Conservation (phyloP, 352 stramenopile species). For the Globisporangium alternatum region DNA sequence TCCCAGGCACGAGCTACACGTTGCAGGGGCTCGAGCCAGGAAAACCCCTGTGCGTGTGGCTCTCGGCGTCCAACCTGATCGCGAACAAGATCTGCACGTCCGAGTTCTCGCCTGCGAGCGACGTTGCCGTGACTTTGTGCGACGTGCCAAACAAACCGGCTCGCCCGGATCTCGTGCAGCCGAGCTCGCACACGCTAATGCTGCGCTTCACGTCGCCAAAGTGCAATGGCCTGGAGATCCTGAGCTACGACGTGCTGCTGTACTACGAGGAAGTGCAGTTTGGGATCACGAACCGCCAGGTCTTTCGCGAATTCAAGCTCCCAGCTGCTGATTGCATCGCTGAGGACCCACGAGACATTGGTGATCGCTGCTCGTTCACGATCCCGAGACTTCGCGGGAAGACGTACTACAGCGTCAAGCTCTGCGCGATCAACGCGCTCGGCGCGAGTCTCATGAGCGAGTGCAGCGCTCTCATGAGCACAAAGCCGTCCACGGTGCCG, state of each 20-base stretch:
- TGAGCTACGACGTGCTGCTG: constrained; percentile 40
- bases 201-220: constrained; percentile 38
- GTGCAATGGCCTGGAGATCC: constrained; percentile 50
- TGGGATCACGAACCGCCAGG: constrained; percentile 40
- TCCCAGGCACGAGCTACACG: constrained; percentile 47
- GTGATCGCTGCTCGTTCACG: constrained; percentile 10
- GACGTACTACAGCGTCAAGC: constrained; percentile 44
- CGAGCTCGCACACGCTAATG: constrained; percentile 38
- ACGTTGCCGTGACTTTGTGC: constrained; percentile 32
- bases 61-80: constrained; percentile 63
- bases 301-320: constrained; percentile 38
- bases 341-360: neutral
- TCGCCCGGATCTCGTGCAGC: constrained; percentile 23
- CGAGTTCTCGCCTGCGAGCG: constrained; percentile 36
- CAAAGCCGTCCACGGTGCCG: constrained; percentile 34
- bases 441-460: constrained; percentile 38
- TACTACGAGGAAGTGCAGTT: constrained; percentile 60
- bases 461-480: constrained; percentile 35
- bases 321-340: constrained; percentile 18
- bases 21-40: constrained; percentile 40
- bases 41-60: constrained; percentile 32
- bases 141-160: constrained; percentile 44
- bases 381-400: constrained; percentile 36
- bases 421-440: constrained; percentile 47
- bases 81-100: constrained; percentile 53